Evolutionary conservation across 2,329 filamentous ascomycete genomes (phyloP), one percentile per base, ranked within the genome.

Genomic region (Xylariaceae sp.): DNA sequence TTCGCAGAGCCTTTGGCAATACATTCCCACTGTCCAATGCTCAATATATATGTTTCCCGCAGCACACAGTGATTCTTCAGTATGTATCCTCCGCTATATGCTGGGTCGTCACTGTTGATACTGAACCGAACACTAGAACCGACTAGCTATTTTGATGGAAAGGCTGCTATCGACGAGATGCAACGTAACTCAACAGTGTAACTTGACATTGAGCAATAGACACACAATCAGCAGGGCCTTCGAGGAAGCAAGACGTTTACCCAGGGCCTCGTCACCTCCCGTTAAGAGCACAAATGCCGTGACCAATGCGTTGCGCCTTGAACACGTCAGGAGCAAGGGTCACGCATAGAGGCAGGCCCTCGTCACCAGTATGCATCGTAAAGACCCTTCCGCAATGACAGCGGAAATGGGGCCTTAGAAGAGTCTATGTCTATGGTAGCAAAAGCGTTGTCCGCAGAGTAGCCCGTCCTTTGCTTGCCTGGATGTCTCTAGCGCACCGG

Each of bases 41-140:
- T 79, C 61, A 93, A 71, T 3, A 75, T 69, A 70, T 91, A 91
- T 0, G 86, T 84, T 42, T 90, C 86, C 71, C 93, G 89, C 26
- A 93, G 87, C 1, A 86, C 87, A 65, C 84, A 88, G 73, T 89
- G 92, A 63, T 91, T 91, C 65, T 89, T 87, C 49, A 89, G 74
- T 50, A 92, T 83, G 71, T 91, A 91, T 0, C 84, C 87, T 2
- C 88, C 88, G 74, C 93, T 92, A 68, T 90, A 90, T 10, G 86
- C 87, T 56, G 88, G 88, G 67, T 90, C 87, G 67, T 91, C 88
- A 62, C 85, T 88, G 72, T 91, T 91, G 70, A 91, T 83, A 53
- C 84, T 88, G 71, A 91, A 90, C 58, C 75, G 79, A 40, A 91
- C 84, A 0, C 86, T 84, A 5, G 75, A 75, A 41, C 89, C 81